Evolutionary conservation across 352 stramenopile species (phyloP), one percentile per base, ranked within the genome.

Genomic region (Globisporangium apiculatum): DNA sequence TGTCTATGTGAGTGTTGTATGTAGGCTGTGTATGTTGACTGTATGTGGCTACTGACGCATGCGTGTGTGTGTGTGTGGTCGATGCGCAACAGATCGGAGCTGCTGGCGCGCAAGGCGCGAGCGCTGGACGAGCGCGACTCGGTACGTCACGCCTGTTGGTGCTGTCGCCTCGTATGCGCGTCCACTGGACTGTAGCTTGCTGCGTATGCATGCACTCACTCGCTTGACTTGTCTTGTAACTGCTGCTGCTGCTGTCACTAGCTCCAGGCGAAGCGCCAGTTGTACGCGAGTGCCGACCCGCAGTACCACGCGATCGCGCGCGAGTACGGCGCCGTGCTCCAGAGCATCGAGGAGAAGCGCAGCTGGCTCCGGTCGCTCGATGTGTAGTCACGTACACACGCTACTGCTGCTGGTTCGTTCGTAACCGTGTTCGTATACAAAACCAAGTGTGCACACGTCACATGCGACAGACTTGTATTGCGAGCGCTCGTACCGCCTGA

Each of bases 331-430:
- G 51, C 35, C 9, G 66, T 73, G 31, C 49, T 75, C 40, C 53
- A 68, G 31, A 57, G 58, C 42, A 75, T 79, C 51, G 65, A 68
- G 7, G 69, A 78, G 56, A 81, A 78, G 52, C 71, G 55, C 53
- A 67, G 53, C 31, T 80, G 71, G 69, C 63, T 81, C 49, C 60
- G 51, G 15, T 78, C 69, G 31, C 67, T 81, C 40, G 55, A 78
- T 48, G 52, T 81, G 46, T 77, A 73, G 52, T 31, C 24, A 31
- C 24, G 24, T 31, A 31, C 24, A 31, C 24, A 31, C 24, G 3
- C 24, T 31, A 31, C 24, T 31, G 24, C 24, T 31, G 24, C 24
- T 31, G 24, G 24, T 31, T 31, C 24, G 24, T 31, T 31, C 24
- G 24, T 31, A 31, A 31, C 3, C 24, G 24, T 3, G 24, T 31